Base-by-base conservation (phyloP, 352 stramenopile species). In the Pythium apleroticum region DNA sequence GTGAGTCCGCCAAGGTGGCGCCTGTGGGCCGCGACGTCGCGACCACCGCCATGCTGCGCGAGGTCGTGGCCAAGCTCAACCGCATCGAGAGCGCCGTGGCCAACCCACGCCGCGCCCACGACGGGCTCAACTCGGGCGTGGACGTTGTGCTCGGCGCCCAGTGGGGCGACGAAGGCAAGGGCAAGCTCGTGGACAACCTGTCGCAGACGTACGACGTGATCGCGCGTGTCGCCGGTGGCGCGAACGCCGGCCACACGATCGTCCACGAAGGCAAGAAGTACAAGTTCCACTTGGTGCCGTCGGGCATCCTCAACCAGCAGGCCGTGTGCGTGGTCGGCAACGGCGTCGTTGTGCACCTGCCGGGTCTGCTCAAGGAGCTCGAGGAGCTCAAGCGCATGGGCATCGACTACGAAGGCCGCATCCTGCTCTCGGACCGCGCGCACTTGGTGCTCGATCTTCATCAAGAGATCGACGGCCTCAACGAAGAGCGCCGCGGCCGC, bases 131-230 rank as follows among this genome's bases (percentile, higher is more conserved):
- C 68, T 49, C 61, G 39, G 84, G 87, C 55, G 87, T 95, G 41
- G 85, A 94, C 76, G 95, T 99, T 35, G 97, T 99, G n/a, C 79
- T 99, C 39, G 97, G 97, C 28, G 91, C 91, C 37, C 97, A 99
- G 69, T 99, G 97, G 97, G 98, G 98, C 35, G 97, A 99, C 73
- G 98, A 99, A 88, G 98, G 98, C 71, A 99, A 99, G 79, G 98
- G 98, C 70, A 99, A 99, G 77, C 90, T 99, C 28, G 97, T 99
- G 28, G 90, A 97, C 82, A 97, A 95, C 54, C 65, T 97, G 59
- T 96, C 85, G 31, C 77, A 97, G 74, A 89, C 92, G 62, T 99
- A 99, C 81, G 95, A 98, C 75, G 93, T 99, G 54, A 98, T 97
- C 73, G 93, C 95, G 41, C 93, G 96, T 60, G 97, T 99, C n/a